These are phyloP conservation scores for Voacanga thouarsii DNA, from an alignment of 257 asterid genomes.

Conservation along the genomic window DNA sequence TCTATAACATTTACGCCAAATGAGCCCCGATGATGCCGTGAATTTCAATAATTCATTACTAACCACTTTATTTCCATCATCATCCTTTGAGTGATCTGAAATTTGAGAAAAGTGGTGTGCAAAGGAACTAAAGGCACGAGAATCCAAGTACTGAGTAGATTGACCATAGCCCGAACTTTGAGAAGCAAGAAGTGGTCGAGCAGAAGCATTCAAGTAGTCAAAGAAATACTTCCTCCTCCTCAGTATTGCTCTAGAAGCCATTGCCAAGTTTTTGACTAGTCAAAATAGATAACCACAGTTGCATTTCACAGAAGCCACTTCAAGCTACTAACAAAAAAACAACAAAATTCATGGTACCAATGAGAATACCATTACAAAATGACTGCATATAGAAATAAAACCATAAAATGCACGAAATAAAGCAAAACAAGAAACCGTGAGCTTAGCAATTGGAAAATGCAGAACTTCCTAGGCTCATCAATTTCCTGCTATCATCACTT, in stretches of 20 bases:
- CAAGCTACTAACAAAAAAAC: slow-evolving; percentile 18
- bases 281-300: slow-evolving; percentile 29
- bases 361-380: neutral
- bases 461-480: neutral
- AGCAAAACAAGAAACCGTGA: neutral
- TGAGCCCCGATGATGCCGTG: slow-evolving; percentile 32
- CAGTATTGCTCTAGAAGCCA: slow-evolving; percentile 70
- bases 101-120: slow-evolving; percentile 31
- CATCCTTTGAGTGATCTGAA: slow-evolving; percentile 27
- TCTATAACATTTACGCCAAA: slow-evolving; percentile 34
- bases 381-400: neutral
- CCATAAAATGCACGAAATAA: neutral
- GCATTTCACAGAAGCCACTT: slow-evolving; percentile 31
- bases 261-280: slow-evolving; percentile 28
- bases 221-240: slow-evolving; percentile 50
- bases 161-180: slow-evolving; percentile 35
- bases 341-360: neutral
- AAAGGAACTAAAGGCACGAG: slow-evolving; percentile 35
- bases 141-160: slow-evolving; percentile 28
- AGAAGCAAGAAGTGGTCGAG: slow-evolving; percentile 36
- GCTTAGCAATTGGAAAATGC: neutral
- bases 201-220: slow-evolving; percentile 48
- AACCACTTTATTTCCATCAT: slow-evolving; percentile 24
- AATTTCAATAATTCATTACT: slow-evolving; percentile 27
- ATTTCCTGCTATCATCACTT: neutral